A percentile compares a stretch with the other conserved stretches of the same genome.
Conservation (phyloP, 2,329 filamentous ascomycete species). For the Metarhizium rileyi region DNA sequence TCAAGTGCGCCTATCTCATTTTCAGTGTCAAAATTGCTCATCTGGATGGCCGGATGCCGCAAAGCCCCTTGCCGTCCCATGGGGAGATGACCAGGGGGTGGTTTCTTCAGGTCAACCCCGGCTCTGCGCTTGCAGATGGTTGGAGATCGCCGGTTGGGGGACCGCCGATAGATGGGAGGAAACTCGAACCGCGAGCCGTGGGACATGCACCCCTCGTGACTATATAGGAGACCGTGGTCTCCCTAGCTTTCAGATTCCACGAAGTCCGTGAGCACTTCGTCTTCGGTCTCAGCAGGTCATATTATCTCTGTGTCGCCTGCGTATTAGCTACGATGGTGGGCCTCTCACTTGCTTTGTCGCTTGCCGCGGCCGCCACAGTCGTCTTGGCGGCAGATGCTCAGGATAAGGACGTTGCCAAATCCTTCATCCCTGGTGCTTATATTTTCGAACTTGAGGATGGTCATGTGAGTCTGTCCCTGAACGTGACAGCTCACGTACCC, state of each 20-base stretch:
- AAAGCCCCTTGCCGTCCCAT: background rate
- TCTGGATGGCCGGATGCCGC: background rate
- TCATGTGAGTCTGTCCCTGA: slow-evolving; percentile 8
- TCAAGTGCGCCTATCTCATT: background rate
- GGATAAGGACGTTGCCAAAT: background rate
- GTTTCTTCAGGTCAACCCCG: background rate
- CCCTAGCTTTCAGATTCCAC: background rate
- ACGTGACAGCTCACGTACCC: background rate
- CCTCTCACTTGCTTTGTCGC: slow-evolving; percentile 9
- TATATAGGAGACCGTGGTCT: background rate
- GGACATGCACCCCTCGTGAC: background rate
- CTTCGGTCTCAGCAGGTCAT: background rate
- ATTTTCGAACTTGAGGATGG: slow-evolving; percentile 13
- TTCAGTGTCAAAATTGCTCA: background rate
- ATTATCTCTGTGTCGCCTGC: background rate
- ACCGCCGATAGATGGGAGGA: background rate
- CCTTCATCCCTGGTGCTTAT: slow-evolving; percentile 12
- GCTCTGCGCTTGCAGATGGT: background rate
- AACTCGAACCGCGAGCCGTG: background rate
- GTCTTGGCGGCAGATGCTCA: slow-evolving; percentile 4
- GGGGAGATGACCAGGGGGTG: background rate
- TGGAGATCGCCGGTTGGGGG: background rate
- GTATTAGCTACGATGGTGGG: slow-evolving; percentile 8
- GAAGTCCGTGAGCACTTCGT: background rate
- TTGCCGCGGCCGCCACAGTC: slow-evolving; percentile 10